phyloP scores from a whole-genome alignment of 495 filamentous ascomycete species.

The Acidiella bohemica region DNA sequence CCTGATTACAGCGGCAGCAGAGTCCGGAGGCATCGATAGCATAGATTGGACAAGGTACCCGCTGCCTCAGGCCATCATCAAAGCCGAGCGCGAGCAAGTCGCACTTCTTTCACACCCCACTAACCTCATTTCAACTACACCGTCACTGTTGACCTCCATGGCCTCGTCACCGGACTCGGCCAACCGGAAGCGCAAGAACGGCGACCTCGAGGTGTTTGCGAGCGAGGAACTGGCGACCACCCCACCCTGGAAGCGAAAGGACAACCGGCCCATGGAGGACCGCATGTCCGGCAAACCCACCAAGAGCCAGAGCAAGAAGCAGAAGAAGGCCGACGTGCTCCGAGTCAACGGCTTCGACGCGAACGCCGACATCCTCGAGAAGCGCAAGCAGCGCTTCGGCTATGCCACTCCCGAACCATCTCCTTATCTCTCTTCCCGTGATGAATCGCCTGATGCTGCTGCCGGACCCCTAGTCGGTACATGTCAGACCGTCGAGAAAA shows the following conservation, averaged over 20 bases:
- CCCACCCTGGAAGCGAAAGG: slow-evolving; percentile 61
- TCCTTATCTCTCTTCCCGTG: slow-evolving; percentile 13
- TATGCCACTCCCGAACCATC: slow-evolving; percentile 20
- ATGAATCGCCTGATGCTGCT: slow-evolving; percentile 39
- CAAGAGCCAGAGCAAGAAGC: slow-evolving; percentile 15
- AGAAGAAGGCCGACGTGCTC: slow-evolving; percentile 23
- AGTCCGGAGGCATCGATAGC: slow-evolving; percentile 48
- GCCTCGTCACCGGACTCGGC: slow-evolving; percentile 7
- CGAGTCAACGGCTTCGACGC: slow-evolving; percentile 60
- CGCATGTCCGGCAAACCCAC: slow-evolving; percentile 53
- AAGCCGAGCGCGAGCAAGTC: slow-evolving; percentile 39
- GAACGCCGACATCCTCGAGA: slow-evolving; percentile 64
- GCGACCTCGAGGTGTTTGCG: slow-evolving; percentile 32
- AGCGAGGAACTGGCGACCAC: slow-evolving; percentile 15
- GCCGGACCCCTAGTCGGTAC: slow-evolving; percentile 83
- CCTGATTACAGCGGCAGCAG: slow-evolving; percentile 68
- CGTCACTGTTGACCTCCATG: not conserved
- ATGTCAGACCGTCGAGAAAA: slow-evolving; percentile 78
- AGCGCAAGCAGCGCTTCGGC: slow-evolving; percentile 77
- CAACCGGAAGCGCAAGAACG: slow-evolving; percentile 71
- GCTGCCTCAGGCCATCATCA: slow-evolving; percentile 77
- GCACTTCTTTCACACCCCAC: slow-evolving; percentile 1
- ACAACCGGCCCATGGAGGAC: slow-evolving; percentile 53
- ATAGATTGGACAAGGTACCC: slow-evolving; percentile 74
- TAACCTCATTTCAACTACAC: slow-evolving; percentile 9